phyloP scores from a whole-genome alignment of 495 filamentous ascomycete species.

The Xylaria venustula region DNA sequence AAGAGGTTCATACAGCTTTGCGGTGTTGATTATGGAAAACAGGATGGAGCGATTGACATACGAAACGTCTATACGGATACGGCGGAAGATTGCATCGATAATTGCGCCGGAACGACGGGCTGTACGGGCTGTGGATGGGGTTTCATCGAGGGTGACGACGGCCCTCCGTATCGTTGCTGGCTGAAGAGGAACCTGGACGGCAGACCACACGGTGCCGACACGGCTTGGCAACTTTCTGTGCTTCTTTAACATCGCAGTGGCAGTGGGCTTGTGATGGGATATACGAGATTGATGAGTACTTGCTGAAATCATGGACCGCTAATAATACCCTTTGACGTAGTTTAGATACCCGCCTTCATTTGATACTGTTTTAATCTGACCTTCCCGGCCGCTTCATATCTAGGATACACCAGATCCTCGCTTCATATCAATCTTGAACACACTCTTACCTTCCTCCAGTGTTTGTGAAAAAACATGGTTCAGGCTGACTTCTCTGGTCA shows the following conservation, averaged over 20 bases:
- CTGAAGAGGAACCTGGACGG: slow-evolving; percentile 39
- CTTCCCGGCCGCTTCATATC: not conserved
- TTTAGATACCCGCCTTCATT: not conserved
- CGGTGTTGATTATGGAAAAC: slow-evolving; percentile 42
- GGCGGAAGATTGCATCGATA: slow-evolving; percentile 45
- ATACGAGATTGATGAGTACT: not conserved
- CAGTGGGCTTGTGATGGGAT: not conserved
- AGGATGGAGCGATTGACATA: slow-evolving; percentile 36
- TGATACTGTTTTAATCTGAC: not conserved
- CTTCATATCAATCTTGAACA: too few relatives aligned
- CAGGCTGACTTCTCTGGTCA: too few relatives aligned
- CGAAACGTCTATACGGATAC: slow-evolving; percentile 35
- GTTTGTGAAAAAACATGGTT: too few relatives aligned
- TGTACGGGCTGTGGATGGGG: slow-evolving; percentile 48
- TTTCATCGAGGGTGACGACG: slow-evolving; percentile 36
- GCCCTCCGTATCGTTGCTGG: slow-evolving; percentile 39
- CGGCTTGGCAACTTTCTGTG: slow-evolving; percentile 45
- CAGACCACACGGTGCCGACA: slow-evolving; percentile 27
- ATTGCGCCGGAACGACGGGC: slow-evolving; percentile 37
- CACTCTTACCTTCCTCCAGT: too few relatives aligned
- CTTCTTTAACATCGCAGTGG: slow-evolving; percentile 27
- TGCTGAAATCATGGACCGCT: not conserved
- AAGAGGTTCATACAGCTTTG: slow-evolving; percentile 45
- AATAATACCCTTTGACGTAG: not conserved
- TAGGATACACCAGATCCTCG: too few relatives aligned